Base-by-base conservation (phyloP, 2,329 filamentous ascomycete genomes). In the Rhinocladiella similis region DNA sequence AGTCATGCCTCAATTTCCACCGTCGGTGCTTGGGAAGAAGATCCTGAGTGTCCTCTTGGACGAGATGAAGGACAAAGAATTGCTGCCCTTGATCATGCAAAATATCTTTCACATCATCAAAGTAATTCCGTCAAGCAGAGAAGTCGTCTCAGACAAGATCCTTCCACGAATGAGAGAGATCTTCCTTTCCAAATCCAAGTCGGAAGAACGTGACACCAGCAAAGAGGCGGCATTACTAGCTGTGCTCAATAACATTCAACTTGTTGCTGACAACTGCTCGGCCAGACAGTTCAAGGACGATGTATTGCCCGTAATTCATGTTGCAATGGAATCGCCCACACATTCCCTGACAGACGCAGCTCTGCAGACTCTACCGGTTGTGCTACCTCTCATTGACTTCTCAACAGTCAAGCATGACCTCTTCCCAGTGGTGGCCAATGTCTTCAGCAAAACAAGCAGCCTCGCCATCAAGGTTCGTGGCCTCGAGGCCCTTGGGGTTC, bases 211-310 rank as follows among this genome's bases (percentile, higher is more conserved):
- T 60, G 93, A 97, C 65, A 83, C 88, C 0, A 82, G 87, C 1
- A 88, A 90, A 66, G 94, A 99, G 70, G 91, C 92, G 1, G 93
- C 92, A 1, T 77, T 99, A 20, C 94, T 97, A 84, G 87, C 97
- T 10, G 78, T 97, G 16, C 80, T 99, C 2, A 91, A 97, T 63
- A 89, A 96, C 61, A 86, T 96, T 67, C 77, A 81, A 14, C 76
- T 86, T 1, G 85, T 96, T 59, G 84, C 90, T 3, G 84, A 86
- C 10, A 96, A 95, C 64, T 94, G 88, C 63, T 86, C 87, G 1
- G 91, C 91, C 3, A 94, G 92, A 66, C 91, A 97, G 61, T 97
- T 97, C 70, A 96, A 96, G 74, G 93, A 97, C 64, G 91, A 97
- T 65, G 89, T 97, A 38, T 75, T 97, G 2, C 94, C 94, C 1